phyloP scores from a whole-genome alignment of 441 rosid genomes.

The Erodium trifolium region DNA sequence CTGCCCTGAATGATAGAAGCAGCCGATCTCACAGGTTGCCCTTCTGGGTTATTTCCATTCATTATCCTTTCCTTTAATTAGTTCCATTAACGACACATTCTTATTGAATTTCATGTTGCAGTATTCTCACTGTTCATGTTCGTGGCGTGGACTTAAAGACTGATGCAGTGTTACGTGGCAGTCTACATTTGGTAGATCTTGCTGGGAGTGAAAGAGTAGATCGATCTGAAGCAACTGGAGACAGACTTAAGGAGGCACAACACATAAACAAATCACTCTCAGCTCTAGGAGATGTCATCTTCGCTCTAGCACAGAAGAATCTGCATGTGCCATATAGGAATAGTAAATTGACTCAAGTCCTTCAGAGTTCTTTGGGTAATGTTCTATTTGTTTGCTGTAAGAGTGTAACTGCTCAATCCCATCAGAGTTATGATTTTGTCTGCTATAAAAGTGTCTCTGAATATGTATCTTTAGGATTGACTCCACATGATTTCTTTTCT shows the following conservation, averaged over 20 bases:
- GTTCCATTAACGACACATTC: constrained; percentile 14
- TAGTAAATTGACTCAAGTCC: constrained; percentile 98
- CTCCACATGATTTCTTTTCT: constrained; percentile 53
- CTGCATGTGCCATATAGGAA: constrained; percentile 88
- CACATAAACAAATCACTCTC: constrained; percentile 94
- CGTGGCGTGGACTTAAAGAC: constrained; percentile 62
- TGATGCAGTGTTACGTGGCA: constrained; percentile 60
- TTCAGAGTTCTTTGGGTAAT: constrained; percentile 82
- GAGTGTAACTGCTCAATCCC: background rate
- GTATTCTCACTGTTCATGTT: constrained; percentile 12
- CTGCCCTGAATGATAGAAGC: constrained; percentile 92
- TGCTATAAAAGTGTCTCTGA: background rate
- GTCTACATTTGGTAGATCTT: constrained; percentile 85
- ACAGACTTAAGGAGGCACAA: constrained; percentile 88
- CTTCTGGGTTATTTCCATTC: background rate
- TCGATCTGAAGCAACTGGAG: constrained; percentile 78
- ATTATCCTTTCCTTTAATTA: background rate
- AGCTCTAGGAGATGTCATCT: constrained; percentile 92
- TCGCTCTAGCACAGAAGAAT: constrained; percentile 80
- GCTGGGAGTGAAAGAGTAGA: constrained; percentile 96
- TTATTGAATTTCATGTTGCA: constrained; percentile 11
- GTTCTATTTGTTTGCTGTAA: background rate
- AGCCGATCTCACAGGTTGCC: constrained; percentile 83
- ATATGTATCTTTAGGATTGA: constrained; percentile 8
- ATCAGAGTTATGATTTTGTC: background rate